A percentile compares a stretch with the other conserved stretches of the same genome.
These are phyloP conservation scores for Mycosarcoma maydis DNA, from an alignment of 1,284 basidiomycete genomes.

Conservation along the genomic window DNA sequence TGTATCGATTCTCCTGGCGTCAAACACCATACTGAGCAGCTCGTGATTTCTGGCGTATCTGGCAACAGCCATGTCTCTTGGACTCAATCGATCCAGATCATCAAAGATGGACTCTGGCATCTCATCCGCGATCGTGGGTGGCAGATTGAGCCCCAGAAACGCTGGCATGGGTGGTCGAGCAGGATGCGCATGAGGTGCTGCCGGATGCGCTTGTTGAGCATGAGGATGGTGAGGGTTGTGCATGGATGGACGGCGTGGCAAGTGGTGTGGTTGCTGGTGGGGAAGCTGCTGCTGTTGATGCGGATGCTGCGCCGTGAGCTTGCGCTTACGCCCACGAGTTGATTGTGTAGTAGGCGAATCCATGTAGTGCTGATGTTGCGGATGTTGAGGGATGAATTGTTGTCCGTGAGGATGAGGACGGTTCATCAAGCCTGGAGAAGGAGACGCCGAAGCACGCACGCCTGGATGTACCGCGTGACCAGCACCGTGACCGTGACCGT, in stretches of 20 bases:
- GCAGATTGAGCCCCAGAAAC: conserved; percentile 41
- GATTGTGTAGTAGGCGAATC: conserved; percentile 36
- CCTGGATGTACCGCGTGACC: conserved; percentile 34
- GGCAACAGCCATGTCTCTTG: conserved; percentile 60
- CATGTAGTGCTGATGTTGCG: conserved; percentile 28
- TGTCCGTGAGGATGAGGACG: conserved; percentile 31
- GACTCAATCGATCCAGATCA: conserved; percentile 58
- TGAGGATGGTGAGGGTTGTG: conserved; percentile 24
- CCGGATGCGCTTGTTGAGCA: conserved; percentile 9
- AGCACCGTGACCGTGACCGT: conserved; percentile 26
- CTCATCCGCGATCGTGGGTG: conserved; percentile 44
- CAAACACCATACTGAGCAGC: conserved; percentile 59
- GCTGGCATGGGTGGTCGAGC: conserved; percentile 19
- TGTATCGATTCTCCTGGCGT: conserved; percentile 58
- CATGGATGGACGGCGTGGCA: conserved; percentile 29
- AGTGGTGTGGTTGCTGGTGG: conserved; percentile 12
- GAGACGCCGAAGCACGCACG: conserved; percentile 20
- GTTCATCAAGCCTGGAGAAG: conserved; percentile 37
- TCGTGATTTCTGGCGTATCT: conserved; percentile 64
- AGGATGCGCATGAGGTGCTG: conserved; percentile 11
- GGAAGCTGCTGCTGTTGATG: conserved; percentile 14
- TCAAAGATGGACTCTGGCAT: conserved; percentile 52
- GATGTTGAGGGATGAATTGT: conserved; percentile 33
- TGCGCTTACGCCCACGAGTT: conserved; percentile 40
- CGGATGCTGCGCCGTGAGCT: conserved; percentile 28